These are phyloP conservation scores for Calocybe cyanea DNA, from an alignment of 768 basidiomycete species.

Conservation along the genomic window DNA sequence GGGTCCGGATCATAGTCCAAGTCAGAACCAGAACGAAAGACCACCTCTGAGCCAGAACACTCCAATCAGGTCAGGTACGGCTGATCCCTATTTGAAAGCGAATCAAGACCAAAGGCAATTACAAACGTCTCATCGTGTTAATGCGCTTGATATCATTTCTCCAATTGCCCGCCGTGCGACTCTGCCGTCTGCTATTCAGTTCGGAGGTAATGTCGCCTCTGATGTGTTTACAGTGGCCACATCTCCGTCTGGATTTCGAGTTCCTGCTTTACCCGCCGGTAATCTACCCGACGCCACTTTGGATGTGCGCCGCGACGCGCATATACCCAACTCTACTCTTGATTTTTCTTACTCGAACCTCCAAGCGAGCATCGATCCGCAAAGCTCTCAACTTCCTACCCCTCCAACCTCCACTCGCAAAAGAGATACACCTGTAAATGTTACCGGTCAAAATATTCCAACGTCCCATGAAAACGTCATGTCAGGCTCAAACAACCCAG, in stretches of 20 bases:
- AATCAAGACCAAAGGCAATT: constrained; percentile 2
- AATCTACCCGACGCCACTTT: too few relatives aligned
- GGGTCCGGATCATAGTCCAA: constrained; percentile 7
- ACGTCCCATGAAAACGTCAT: constrained; percentile 10
- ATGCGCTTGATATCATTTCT: constrained; percentile 17
- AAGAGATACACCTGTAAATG: background rate
- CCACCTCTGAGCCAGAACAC: constrained; percentile 8
- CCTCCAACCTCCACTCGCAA: constrained; percentile 13
- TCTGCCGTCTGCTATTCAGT: constrained; percentile 16
- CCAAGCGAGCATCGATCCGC: constrained; percentile 1
- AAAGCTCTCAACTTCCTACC: constrained; percentile 13
- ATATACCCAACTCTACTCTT: constrained; percentile 15
- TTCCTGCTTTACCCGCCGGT: constrained; percentile 11
- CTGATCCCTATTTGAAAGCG: constrained; percentile 20
- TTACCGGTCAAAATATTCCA: constrained; percentile 1
- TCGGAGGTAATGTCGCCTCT: constrained; percentile 15
- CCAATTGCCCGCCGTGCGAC: constrained; percentile 22
- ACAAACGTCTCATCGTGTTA: constrained; percentile 3
- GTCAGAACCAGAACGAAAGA: constrained; percentile 2
- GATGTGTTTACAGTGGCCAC: constrained; percentile 14
- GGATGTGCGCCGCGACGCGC: constrained; percentile 9
- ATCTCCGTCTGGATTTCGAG: constrained; percentile 8
- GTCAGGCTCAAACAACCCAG: constrained; percentile 12
- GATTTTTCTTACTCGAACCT: constrained; percentile 14
- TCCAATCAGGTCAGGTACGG: constrained; percentile 23